Evolutionary conservation across 2,329 filamentous ascomycete genomes (phyloP), one percentile per base, ranked within the genome.

Genomic region (Mariannaea elegans): DNA sequence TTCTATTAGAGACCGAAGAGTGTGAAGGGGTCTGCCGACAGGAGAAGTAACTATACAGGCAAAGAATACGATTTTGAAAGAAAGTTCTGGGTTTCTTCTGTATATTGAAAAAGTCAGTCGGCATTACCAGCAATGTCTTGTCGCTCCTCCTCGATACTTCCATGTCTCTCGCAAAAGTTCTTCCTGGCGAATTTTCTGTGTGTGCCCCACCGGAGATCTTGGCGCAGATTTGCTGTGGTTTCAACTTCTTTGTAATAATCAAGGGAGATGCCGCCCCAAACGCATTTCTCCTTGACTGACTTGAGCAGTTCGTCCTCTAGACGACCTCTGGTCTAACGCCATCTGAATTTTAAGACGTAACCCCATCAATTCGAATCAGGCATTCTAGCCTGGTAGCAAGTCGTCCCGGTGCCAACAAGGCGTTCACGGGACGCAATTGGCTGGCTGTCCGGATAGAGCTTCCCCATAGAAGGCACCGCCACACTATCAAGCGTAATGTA

Each of bases 301-400:
- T 57, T 68, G 19, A 76, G 64, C 55, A 77, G 66, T 63, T 76
- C 71, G 21, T 73, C 65, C 59, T 77, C 75, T 1, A 70, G 64
- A 55, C 68, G 70, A 0, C 69, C 61, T 42, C 64, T 67, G 4
- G 63, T 68, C 70, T 68, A 72, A 18, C 73, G 73, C 74, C 73
- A 76, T 55, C 72, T 74, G 55, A 73, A 73, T 51, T 76, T 76
- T 21, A 76, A 34, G 51, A 71, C 67, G 56, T 65, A 67, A 46
- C 65, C 49, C 71, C 70, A 76, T 63, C 31, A 56, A 59, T 61
- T 44, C 4, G 72, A 72, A 48, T 52, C 56, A 34, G 63, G 58
- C 21, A 21, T 60, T 65, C 58, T 72, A 41, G 70, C 70, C 70
- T n/a, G 65, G 55, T 76, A 75, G 56, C 72, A 76, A 57, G 67